phyloP scores from a whole-genome alignment of 345 rosid genomes.

The Hibiscus syriacus region DNA sequence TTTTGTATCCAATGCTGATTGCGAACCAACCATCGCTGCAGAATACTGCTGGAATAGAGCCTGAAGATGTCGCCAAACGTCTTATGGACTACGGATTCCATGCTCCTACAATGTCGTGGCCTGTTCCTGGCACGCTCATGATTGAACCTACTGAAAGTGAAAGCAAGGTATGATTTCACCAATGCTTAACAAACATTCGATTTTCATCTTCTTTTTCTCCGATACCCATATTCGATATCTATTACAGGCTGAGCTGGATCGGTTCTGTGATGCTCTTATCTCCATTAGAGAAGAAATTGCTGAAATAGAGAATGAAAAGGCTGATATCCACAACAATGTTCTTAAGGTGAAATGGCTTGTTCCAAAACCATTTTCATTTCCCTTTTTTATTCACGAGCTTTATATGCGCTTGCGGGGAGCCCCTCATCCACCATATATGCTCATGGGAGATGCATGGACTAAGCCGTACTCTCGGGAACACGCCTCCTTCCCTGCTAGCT shows the following conservation, averaged over 20 bases:
- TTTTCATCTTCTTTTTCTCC: background rate
- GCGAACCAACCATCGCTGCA: slow-evolving; percentile 21
- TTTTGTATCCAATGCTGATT: slow-evolving; percentile 11
- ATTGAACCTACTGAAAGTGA: slow-evolving; percentile 99
- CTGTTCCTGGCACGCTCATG: slow-evolving; percentile 98
- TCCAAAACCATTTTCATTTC: background rate
- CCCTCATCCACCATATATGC: slow-evolving; percentile 95
- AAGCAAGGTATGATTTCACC: slow-evolving; percentile 67
- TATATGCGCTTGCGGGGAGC: slow-evolving; percentile 63
- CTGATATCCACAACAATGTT: slow-evolving; percentile 81
- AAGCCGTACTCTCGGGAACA: slow-evolving; percentile 88
- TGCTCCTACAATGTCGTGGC: slow-evolving; percentile 99
- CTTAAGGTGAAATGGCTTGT: slow-evolving; percentile 55
- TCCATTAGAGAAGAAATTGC: slow-evolving; percentile 95
- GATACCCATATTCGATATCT: slow-evolving; percentile 7
- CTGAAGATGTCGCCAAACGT: slow-evolving; percentile 99
- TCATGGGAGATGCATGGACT: slow-evolving; percentile 92
- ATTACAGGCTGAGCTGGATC: slow-evolving; percentile 92
- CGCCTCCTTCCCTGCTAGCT: slow-evolving; percentile 96
- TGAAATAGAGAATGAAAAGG: slow-evolving; percentile 84
- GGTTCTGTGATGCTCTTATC: slow-evolving; percentile 94
- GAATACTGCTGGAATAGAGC: slow-evolving; percentile 87
- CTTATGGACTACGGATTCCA: slow-evolving; percentile 96
- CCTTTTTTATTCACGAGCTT: background rate
- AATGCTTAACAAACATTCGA: background rate